Evolutionary conservation across 1,284 basidiomycete genomes (phyloP).

Genomic region (Trichosporon sp.): DNA sequence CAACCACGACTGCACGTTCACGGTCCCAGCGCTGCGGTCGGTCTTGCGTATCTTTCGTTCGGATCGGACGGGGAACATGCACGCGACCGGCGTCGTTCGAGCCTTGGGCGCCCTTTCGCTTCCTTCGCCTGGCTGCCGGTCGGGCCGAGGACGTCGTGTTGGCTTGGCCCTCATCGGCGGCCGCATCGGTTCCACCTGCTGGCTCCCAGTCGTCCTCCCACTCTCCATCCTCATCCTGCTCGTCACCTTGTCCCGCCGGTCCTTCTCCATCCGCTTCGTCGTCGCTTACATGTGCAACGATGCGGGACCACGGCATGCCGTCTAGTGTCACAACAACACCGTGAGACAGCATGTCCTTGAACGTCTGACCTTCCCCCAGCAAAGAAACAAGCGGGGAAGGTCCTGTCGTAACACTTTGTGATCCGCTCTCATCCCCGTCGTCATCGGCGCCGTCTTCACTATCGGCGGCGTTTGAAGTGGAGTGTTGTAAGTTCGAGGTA

Average conservation of each 20-base stretch:
- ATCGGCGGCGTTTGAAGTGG: conserved; percentile 24
- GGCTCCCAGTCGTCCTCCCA: conserved; percentile 34
- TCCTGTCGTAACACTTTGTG: conserved; percentile 22
- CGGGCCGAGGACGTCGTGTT: conserved; percentile 27
- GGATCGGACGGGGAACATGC: background rate
- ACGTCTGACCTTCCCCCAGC: conserved; percentile 37
- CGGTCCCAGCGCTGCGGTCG: conserved; percentile 34
- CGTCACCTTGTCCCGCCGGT: conserved; percentile 2
- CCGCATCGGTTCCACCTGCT: conserved; percentile 13
- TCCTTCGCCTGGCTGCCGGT: conserved; percentile 23
- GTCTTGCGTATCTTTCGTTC: conserved; percentile 17
- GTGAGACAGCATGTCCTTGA: conserved; percentile 55
- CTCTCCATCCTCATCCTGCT: conserved; percentile 30
- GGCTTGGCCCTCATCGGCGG: conserved; percentile 24
- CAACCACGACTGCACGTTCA: conserved; percentile 54
- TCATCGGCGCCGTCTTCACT: conserved; percentile 45
- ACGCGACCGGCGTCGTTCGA: conserved; percentile 20
- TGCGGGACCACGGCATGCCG: conserved; percentile 54
- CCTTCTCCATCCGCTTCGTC: conserved; percentile 32
- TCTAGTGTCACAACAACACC: conserved; percentile 56
- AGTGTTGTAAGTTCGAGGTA: conserved; percentile 2
- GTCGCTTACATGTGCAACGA: conserved; percentile 56
- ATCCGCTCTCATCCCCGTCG: conserved; percentile 32
- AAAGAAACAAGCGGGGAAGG: conserved; percentile 25
- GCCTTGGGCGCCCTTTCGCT: conserved; percentile 17